These are phyloP conservation scores for Hypocrella siamensis DNA, from an alignment of 2,329 filamentous ascomycete species.

Conservation along the genomic window DNA sequence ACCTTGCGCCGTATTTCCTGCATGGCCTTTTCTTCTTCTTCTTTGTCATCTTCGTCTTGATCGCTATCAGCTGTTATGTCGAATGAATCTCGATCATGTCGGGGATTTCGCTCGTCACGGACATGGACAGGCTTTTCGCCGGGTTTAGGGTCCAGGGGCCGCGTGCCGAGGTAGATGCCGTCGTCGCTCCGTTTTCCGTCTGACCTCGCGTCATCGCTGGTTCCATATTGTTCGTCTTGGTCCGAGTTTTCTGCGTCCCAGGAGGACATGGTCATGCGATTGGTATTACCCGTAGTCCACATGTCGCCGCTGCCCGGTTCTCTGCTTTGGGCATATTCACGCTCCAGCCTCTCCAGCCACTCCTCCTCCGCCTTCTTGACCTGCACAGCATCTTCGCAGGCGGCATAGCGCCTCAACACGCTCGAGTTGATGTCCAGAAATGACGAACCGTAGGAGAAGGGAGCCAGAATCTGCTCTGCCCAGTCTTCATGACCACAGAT, in stretches of 20 bases:
- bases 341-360: conserved; percentile 82
- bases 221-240: conserved; percentile 21
- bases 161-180: conserved; percentile 46
- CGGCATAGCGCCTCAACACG: conserved; percentile 70
- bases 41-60: conserved; percentile 8
- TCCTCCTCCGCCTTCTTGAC: conserved; percentile 73
- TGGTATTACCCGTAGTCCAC: conserved; percentile 85
- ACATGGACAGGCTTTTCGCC: conserved; percentile 1
- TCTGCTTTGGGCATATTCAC: conserved; percentile 72
- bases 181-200: conserved; percentile 31
- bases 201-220: conserved; percentile 20
- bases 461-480: conserved; percentile 68
- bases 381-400: conserved; percentile 63
- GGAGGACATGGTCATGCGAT: conserved; percentile 41
- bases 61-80: conserved; percentile 74
- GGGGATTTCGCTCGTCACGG: conserved; percentile 13
- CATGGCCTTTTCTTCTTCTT: conserved; percentile 44
- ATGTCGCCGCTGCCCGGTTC: conserved; percentile 56
- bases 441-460: conserved; percentile 75
- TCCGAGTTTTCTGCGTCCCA: conserved; percentile 40
- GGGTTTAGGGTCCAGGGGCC: conserved; percentile 15
- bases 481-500: conserved; percentile 88
- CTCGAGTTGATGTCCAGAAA: conserved; percentile 85
- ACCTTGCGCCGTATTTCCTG: conserved; percentile 80
- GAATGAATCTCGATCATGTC: conserved; percentile 47